Base-by-base conservation (phyloP, 202 grass and related monocot genomes). In the Dendrocalamus latiflorus region DNA sequence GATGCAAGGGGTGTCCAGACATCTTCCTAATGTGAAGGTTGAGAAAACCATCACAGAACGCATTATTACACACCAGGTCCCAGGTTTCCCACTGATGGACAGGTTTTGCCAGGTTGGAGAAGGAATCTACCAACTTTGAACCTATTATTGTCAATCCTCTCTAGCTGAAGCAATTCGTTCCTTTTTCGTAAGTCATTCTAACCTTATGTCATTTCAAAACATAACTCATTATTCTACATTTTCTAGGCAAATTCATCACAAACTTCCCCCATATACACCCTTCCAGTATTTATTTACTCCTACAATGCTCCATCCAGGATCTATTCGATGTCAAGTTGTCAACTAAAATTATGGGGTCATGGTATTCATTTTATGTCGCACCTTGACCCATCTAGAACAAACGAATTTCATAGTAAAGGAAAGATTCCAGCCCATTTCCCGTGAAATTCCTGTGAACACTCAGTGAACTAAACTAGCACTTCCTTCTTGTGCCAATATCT, bases 151-250 rank as follows among this genome's bases (percentile, higher is more conserved):
- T 18, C 9, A 24, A 50, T 41, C 28, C 7, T 56, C 42, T 47
- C 53, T 47, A 70, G 44, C 12, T 39, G 37, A 57, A 74, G n/a
- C 26, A 41, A 1, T 80, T 87, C 90, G 78, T 37, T 91, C 93
- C 65, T 93, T 87, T 47, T 85, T 95, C 64, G 49, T 7, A 91
- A 76, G 93, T 90, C 75, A 85, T 95, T 65, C 6, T 34, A 34
- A 34, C 33, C 1, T 34, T 34, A 1, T 34, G 1, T 34, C 33
- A 34, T 34, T 34, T 34, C 33, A 34, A 34, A 98, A 85, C 79
- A 95, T 85, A 91, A 98, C 87, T 64, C 85, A 92, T 85, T 90
- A 83, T 88, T 68, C 72, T 82, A 17, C 89, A 75, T 71, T 93
- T 90, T 77, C 87, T 34, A 34, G 33, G 33, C 33, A 34, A 34